A percentile compares a stretch with the other conserved stretches of the same genome.
Evolutionary conservation across 352 stramenopile genomes (phyloP).

Genomic region (Phytophthora ohioensis): DNA sequence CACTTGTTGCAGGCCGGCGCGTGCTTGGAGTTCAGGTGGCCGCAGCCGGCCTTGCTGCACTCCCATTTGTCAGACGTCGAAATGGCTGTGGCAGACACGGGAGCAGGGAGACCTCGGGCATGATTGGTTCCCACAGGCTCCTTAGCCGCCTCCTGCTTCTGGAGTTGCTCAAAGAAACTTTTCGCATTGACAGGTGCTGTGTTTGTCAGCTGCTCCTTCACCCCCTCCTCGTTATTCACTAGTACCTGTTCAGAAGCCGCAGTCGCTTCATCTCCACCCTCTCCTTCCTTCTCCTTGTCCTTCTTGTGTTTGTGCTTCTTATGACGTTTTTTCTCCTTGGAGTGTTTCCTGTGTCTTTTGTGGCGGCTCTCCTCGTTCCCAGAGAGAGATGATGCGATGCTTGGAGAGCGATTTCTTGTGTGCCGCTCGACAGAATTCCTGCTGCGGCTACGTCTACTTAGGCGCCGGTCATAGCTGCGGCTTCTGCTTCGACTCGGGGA

Average conservation of each 20-base stretch:
- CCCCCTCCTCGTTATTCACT: conserved; percentile 1
- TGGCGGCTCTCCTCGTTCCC: conserved; percentile 14
- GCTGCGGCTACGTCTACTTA: conserved; percentile 22
- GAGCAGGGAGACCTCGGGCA: conserved; percentile 45
- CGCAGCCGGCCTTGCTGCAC: conserved; percentile 69
- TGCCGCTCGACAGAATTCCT: conserved; percentile 18
- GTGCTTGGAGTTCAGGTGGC: conserved; percentile 76
- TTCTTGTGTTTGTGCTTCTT: conserved; percentile 46
- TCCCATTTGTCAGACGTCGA: conserved; percentile 67
- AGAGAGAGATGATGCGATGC: conserved; percentile 5
- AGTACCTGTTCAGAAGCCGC: neutral
- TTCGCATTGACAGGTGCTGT: conserved; percentile 35
- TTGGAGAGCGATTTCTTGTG: conserved; percentile 18
- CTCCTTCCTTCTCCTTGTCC: conserved; percentile 24
- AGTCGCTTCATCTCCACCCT: conserved; percentile 5
- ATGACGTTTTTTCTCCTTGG: conserved; percentile 40
- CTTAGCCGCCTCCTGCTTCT: conserved; percentile 68
- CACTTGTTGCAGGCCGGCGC: conserved; percentile 73
- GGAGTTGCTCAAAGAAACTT: conserved; percentile 76
- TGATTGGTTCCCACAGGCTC: conserved; percentile 69
- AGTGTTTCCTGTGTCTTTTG: conserved; percentile 32
- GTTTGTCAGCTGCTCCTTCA: conserved; percentile 5
- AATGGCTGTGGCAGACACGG: conserved; percentile 38
- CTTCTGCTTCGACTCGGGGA: conserved; percentile 26
- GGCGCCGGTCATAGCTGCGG: conserved; percentile 13